phyloP scores from a whole-genome alignment of 257 asterid species.

The Solanum tarijense region DNA sequence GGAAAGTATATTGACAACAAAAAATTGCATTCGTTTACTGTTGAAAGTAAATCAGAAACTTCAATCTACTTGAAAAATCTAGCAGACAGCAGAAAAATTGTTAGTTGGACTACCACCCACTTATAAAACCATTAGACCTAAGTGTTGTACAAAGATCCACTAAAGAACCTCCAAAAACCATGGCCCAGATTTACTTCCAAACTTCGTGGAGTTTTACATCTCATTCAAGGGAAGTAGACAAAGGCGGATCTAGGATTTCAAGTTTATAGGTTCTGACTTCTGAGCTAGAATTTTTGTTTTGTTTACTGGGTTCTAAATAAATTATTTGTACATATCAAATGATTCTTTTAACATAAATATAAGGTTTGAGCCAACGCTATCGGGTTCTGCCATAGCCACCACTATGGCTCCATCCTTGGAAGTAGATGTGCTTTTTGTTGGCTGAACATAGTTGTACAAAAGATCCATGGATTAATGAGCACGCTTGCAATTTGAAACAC shows the following conservation, averaged over 20 bases:
- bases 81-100: background rate
- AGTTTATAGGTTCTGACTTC: background rate
- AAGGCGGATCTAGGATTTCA: background rate
- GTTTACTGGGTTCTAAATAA: background rate
- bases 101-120: background rate
- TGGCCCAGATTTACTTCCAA: background rate
- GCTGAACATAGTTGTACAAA: background rate
- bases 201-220: background rate
- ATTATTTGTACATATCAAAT: background rate
- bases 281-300: background rate
- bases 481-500: background rate
- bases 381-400: background rate
- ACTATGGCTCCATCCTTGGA: background rate
- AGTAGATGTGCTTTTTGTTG: background rate
- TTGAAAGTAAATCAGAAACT: background rate
- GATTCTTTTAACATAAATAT: background rate
- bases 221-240: background rate
- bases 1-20: background rate
- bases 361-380: background rate
- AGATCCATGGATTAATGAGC: background rate
- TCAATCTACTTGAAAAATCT: background rate
- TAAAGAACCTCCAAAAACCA: background rate
- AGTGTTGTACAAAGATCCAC: background rate
- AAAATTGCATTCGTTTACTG: background rate
- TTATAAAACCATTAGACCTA: background rate